These are phyloP conservation scores for Blepharisma undulans DNA, from an alignment of 169 alveolate species.

Conservation along the genomic window DNA sequence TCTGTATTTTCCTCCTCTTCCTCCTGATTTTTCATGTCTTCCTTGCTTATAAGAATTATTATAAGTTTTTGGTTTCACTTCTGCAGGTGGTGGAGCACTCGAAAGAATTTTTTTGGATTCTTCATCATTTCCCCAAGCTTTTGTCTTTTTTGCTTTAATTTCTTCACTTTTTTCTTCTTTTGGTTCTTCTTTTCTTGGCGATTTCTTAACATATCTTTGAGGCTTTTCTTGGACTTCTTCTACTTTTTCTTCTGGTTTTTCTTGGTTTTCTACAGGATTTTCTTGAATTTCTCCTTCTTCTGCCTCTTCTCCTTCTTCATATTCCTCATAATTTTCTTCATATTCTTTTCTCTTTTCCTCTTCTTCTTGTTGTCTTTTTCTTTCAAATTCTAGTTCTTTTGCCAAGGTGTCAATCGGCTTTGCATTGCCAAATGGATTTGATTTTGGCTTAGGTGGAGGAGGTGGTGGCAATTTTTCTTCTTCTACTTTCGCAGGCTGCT, in stretches of 20 bases:
- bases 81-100: background rate
- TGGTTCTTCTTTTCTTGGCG: background rate
- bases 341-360: background rate
- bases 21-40: background rate
- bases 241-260: background rate
- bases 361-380: background rate
- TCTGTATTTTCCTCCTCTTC: background rate
- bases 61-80: background rate
- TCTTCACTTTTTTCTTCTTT: background rate
- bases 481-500: background rate
- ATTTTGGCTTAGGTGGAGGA: background rate
- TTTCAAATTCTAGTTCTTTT: slow-evolving; percentile 29
- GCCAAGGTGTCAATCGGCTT: slow-evolving; percentile 14
- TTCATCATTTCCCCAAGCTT: slow-evolving; percentile 5
- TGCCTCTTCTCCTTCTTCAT: background rate
- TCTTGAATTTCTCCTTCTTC: background rate
- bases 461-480: background rate
- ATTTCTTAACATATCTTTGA: background rate
- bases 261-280: background rate
- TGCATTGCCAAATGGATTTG: slow-evolving; percentile 23
- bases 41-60: background rate
- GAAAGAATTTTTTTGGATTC: background rate
- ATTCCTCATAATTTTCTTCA: background rate
- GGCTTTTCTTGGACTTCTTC: background rate
- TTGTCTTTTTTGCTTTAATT: background rate